These are phyloP conservation scores for Suhomyces coccinellae DNA, from an alignment of 1,139 yeast species.

Conservation along the genomic window DNA sequence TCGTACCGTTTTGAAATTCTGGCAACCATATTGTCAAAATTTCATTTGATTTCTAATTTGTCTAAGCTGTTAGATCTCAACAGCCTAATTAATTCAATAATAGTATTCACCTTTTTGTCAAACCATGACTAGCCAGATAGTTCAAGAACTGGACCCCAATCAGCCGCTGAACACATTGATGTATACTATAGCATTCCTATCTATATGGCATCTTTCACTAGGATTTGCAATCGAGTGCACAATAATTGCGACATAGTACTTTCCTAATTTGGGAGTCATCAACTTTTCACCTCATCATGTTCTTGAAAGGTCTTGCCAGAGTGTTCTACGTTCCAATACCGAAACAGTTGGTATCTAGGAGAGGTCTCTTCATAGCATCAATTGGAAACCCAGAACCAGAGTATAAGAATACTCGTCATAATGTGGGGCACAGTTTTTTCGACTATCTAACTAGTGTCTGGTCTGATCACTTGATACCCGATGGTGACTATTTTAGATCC, in stretches of 20 bases:
- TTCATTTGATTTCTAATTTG: too few species aligned
- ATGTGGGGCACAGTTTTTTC: constrained; percentile 65
- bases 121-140: too few species aligned
- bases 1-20: too few species aligned
- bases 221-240: background rate
- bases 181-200: too few species aligned
- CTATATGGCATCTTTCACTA: too few species aligned
- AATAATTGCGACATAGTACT: background rate
- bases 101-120: too few species aligned
- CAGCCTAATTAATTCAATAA: too few species aligned
- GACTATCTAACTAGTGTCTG: constrained; percentile 32
- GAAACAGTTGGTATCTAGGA: constrained; percentile 3
- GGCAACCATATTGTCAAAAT: too few species aligned
- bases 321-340: constrained; percentile 9
- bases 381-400: constrained; percentile 77
- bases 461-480: constrained; percentile 18
- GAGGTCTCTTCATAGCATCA: constrained; percentile 51
- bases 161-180: too few species aligned
- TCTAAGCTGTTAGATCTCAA: too few species aligned
- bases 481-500: constrained; percentile 22
- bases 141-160: too few species aligned
- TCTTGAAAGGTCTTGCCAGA: constrained; percentile 8
- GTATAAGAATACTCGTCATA: constrained; percentile 68
- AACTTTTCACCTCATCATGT: constrained; percentile 4
- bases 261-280: background rate